phyloP scores from a whole-genome alignment of 2,329 filamentous ascomycete species.

The Lachnellula occidentalis region DNA sequence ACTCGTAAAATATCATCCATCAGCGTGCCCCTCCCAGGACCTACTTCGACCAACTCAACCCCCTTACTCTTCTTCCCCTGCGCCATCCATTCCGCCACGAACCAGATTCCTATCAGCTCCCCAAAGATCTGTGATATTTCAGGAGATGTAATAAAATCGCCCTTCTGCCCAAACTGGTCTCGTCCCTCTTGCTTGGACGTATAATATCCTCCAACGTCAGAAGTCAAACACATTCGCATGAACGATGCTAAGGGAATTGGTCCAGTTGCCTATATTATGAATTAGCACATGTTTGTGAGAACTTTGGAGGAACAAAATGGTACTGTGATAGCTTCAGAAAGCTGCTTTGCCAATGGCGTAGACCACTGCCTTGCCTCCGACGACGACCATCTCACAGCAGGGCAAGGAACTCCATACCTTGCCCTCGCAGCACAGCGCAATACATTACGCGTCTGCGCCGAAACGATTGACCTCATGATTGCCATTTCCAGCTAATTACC shows the following conservation, averaged over 20 bases:
- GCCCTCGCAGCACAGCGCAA: slow-evolving; percentile 18
- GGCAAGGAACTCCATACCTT: slow-evolving; percentile 15
- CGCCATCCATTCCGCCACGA: slow-evolving; percentile 92
- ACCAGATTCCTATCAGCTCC: slow-evolving; percentile 90
- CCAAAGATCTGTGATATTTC: slow-evolving; percentile 98
- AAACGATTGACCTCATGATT: slow-evolving; percentile 28
- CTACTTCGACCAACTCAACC: slow-evolving; percentile 88
- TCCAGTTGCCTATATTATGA: slow-evolving; percentile 64
- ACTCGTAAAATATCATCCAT: slow-evolving; percentile 96
- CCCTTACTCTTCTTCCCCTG: slow-evolving; percentile 71
- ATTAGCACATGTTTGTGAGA: slow-evolving; percentile 16
- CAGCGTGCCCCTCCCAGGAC: slow-evolving; percentile 86
- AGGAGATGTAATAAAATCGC: slow-evolving; percentile 94
- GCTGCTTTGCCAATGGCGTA: slow-evolving; percentile 81
- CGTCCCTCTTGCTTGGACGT: slow-evolving; percentile 64
- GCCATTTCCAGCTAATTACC: slow-evolving; percentile 7
- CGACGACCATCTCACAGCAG: slow-evolving; percentile 26
- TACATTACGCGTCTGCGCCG: slow-evolving; percentile 19
- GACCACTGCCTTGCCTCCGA: slow-evolving; percentile 60
- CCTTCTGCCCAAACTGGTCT: slow-evolving; percentile 87
- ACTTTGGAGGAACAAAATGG: slow-evolving; percentile 9
- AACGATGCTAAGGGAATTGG: slow-evolving; percentile 88
- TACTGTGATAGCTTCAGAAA: slow-evolving; percentile 84
- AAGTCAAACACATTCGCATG: slow-evolving; percentile 98
- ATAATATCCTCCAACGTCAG: slow-evolving; percentile 88